A percentile compares a stretch with the other conserved stretches of the same genome.
Evolutionary conservation across 495 filamentous ascomycete species (phyloP).

Genomic region (Polyplosphaeria fusca): DNA sequence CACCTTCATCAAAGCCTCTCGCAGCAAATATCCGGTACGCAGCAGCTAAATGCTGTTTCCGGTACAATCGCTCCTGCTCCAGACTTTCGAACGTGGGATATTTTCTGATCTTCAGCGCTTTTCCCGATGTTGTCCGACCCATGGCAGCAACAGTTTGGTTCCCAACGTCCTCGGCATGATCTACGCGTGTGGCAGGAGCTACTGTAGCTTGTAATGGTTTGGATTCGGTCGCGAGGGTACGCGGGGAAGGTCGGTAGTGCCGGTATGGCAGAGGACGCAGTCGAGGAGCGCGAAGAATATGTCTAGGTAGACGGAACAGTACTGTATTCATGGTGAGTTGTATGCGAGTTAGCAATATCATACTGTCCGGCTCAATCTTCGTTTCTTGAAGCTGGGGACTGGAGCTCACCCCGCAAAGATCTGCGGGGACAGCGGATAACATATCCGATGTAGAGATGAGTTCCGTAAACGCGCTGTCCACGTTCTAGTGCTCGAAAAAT

Average conservation of each 20-base stretch:
- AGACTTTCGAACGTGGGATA: constrained; percentile 57
- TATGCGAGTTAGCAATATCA: not conserved
- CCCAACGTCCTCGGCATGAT: constrained; percentile 17
- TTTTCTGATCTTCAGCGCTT: constrained; percentile 35
- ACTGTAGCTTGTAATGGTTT: not conserved
- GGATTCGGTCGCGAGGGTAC: constrained; percentile 2
- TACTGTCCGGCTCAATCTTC: no score
- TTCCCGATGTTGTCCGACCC: constrained; percentile 36
- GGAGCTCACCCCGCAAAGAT: not conserved
- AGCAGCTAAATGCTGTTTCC: constrained; percentile 68
- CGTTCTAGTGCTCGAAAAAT: no score
- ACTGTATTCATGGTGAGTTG: constrained; percentile 14
- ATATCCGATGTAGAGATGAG: not conserved
- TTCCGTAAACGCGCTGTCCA: no score
- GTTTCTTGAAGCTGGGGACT: no score
- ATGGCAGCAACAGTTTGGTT: constrained; percentile 35
- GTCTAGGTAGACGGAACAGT: no score
- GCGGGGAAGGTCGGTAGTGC: not conserved
- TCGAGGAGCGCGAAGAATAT: not conserved
- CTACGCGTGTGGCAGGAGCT: not conserved
- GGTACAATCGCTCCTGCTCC: constrained; percentile 61
- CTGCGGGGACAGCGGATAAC: not conserved
- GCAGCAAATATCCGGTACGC: constrained; percentile 71
- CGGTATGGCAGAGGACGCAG: not conserved
- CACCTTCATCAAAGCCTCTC: constrained; percentile 66